Evolutionary conservation across 1,284 basidiomycete genomes (phyloP).

Genomic region (Puccinia coronata): DNA sequence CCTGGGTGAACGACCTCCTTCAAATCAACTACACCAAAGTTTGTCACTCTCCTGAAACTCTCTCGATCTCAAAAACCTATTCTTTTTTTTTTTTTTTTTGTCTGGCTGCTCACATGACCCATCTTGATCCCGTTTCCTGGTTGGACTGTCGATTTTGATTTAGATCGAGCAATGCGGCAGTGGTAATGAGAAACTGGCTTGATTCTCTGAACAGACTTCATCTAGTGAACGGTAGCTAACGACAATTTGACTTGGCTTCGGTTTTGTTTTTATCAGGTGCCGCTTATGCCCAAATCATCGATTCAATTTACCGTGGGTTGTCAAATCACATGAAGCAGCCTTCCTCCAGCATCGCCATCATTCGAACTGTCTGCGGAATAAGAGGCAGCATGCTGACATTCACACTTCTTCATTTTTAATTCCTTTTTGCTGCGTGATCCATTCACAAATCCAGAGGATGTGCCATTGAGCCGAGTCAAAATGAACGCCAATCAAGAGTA

Average conservation of each 20-base stretch:
- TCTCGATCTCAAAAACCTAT: not conserved
- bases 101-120: not conserved
- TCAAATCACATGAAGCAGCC: conserved; percentile 6
- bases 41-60: conserved; percentile 70
- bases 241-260: conserved; percentile 65
- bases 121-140: not conserved
- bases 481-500: conserved; percentile 89
- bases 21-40: conserved; percentile 88
- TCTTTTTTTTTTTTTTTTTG: too few relatives aligned
- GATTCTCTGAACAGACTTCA: not conserved
- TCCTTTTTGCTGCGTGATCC: not conserved
- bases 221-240: not conserved
- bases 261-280: conserved; percentile 52
- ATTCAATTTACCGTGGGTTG: conserved; percentile 80
- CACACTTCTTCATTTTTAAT: too few relatives aligned
- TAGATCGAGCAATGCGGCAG: conserved; percentile 45
- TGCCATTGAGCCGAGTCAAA: conserved; percentile 85
- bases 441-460: conserved; percentile 65
- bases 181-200: conserved; percentile 18
- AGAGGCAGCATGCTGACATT: not conserved
- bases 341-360: not conserved
- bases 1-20: conserved; percentile 92
- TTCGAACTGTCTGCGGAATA: conserved; percentile 21
- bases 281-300: conserved; percentile 67
- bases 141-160: not conserved